A percentile compares a stretch with the other conserved stretches of the same genome.
Conservation (phyloP, 345 rosid genomes). For the Acer negundo region DNA sequence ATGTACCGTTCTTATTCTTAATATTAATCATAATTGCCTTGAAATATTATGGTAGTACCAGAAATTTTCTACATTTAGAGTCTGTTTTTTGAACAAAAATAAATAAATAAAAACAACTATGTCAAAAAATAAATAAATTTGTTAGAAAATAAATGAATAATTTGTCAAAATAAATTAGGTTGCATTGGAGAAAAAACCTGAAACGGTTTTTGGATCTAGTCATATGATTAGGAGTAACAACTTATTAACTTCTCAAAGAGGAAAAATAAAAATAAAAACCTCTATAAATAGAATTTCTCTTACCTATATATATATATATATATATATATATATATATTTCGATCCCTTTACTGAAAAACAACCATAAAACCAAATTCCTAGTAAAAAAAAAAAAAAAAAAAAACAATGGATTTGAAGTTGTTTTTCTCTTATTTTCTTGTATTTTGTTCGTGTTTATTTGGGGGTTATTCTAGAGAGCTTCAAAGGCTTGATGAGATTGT, state of each 20-base stretch:
- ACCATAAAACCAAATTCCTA: not conserved
- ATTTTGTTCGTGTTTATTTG: not conserved
- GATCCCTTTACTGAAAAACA: too few species aligned
- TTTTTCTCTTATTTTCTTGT: not conserved
- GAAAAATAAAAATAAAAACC: too few species aligned
- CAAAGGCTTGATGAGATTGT: not conserved
- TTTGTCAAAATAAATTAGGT: not conserved
- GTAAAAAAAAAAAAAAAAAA: too few species aligned
- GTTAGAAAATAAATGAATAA: too few species aligned
- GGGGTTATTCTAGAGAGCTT: slow-evolving; percentile 1
- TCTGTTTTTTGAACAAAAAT: too few species aligned
- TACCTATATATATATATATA: not conserved
- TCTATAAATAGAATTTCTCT: not conserved
- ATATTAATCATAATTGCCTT: too few species aligned
- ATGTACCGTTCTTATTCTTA: too few species aligned
- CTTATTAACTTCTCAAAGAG: not conserved
- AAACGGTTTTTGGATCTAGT: not conserved
- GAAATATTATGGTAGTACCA: too few species aligned
- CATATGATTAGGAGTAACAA: not conserved
- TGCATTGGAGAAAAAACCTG: not conserved
- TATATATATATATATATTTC: too few species aligned
- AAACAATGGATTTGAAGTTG: slow-evolving; percentile 18
- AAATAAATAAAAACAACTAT: too few species aligned
- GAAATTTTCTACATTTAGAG: too few species aligned
- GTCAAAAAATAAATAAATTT: too few species aligned